phyloP scores from a whole-genome alignment of 2,329 filamentous ascomycete genomes.

The Orbilia ellipsospora region DNA sequence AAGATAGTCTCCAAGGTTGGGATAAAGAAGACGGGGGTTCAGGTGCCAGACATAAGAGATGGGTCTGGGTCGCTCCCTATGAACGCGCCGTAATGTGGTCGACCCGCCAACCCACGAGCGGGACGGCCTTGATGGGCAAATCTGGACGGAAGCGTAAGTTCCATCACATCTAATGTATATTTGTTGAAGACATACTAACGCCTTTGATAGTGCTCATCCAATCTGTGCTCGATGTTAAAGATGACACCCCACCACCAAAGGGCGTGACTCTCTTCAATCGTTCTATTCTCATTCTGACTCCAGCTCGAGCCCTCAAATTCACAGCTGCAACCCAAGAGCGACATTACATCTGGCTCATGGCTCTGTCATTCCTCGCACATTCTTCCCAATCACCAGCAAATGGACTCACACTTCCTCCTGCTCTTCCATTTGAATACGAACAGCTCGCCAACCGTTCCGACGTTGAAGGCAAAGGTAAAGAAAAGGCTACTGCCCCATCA shows the following conservation, averaged over 20 bases:
- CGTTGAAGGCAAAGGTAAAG: slow-evolving; percentile 62
- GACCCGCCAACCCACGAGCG: slow-evolving; percentile 92
- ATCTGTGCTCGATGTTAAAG: slow-evolving; percentile 95
- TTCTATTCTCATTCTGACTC: slow-evolving; percentile 93
- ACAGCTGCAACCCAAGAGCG: slow-evolving; percentile 84
- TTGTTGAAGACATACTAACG: slow-evolving; percentile 5
- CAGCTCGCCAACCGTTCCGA: slow-evolving; percentile 61
- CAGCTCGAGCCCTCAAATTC: slow-evolving; percentile 93
- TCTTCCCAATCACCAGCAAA: slow-evolving; percentile 84
- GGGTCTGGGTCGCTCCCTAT: slow-evolving; percentile 98
- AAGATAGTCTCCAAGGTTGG: slow-evolving; percentile 69
- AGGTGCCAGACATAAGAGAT: slow-evolving; percentile 85
- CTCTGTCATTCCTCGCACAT: slow-evolving; percentile 92
- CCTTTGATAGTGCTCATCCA: slow-evolving; percentile 81
- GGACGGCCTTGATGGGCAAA: slow-evolving; percentile 90
- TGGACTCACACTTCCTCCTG: slow-evolving; percentile 70
- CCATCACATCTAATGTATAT: not conserved
- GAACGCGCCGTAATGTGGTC: slow-evolving; percentile 98
- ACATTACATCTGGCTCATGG: slow-evolving; percentile 94
- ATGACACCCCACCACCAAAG: slow-evolving; percentile 86
- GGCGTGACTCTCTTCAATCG: slow-evolving; percentile 78
- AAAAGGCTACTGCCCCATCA: slow-evolving; percentile 58
- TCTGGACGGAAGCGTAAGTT: slow-evolving; percentile 90
- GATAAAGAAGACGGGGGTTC: slow-evolving; percentile 76
- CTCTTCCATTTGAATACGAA: slow-evolving; percentile 63